Evolutionary conservation across 1,139 yeast genomes (phyloP), one percentile per base, ranked within the genome.

Genomic region (Nakaseomyces bracarensis): DNA sequence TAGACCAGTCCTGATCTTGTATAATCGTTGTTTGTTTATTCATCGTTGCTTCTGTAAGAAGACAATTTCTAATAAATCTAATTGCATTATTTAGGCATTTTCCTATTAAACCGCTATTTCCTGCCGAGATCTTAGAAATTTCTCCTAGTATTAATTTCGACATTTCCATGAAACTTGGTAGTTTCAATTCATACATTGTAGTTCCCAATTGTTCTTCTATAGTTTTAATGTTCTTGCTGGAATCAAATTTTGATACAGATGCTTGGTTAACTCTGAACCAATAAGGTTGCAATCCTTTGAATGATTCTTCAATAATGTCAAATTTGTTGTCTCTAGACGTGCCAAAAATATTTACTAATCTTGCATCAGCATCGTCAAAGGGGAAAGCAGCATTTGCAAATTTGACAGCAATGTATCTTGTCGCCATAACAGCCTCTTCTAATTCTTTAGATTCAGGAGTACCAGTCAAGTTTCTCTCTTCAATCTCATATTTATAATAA

Each of bases 201-300:
- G 53, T 46, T 1, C 73, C 74, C 29, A 75, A 53, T 13, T 73
- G 36, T 33, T 33, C 54, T 34, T 74, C 76, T 7, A 61, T 42
- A 0, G 76, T 71, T 0, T 77, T 54, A 4, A 42, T 14, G 11
- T 38, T 23, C 5, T 18, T 9, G 36, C 66, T 68, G 48, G 66
- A 66, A n/a, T 68, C 72, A 0, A 21, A 20, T 21, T 33, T 33
- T 48, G 46, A 0, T 55, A 52, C 37, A 4, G 74, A 61, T 0
- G 77, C 67, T 50, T 69, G 74, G 37, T 69, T 55, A 7, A 65
- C 51, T 39, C 60, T 57, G 43, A 65, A 66, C 69, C 69, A 67
- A 69, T 83, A 75, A 0, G 96, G 96, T 56, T 85, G 79, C 22
- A 91, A 67, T 0, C 97, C 97, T 46, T 76, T 76, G n/a, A 63